Evolutionary conservation across 306 rosid genomes (phyloP).

Genomic region (Vachellia collinsii): DNA sequence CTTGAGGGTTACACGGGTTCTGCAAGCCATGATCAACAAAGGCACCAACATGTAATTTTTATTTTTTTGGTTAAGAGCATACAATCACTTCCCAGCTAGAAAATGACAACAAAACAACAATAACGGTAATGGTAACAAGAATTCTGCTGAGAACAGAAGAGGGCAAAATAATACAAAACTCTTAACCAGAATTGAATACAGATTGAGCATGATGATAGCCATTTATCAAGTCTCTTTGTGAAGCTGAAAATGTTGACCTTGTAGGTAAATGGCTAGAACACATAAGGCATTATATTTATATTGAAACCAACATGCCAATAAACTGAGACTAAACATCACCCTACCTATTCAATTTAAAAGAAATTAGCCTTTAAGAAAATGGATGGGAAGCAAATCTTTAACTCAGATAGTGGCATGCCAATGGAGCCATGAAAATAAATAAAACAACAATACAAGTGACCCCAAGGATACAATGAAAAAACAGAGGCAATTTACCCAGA

Average conservation of each 20-base stretch:
- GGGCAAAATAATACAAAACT: slow-evolving; percentile 2
- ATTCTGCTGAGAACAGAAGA: slow-evolving; percentile 11
- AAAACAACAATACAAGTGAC: neutral
- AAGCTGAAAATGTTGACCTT: neutral
- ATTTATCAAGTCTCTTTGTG: neutral
- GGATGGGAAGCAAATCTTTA: slow-evolving; percentile 6
- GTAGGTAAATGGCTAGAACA: neutral
- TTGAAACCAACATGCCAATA: slow-evolving; percentile 3
- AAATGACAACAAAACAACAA: neutral
- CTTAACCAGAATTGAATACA: neutral
- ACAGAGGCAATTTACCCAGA: neutral
- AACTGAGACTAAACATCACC: neutral
- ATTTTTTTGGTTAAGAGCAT: neutral
- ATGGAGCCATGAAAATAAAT: neutral
- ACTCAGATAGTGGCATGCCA: slow-evolving; percentile 6
- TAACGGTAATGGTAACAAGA: neutral
- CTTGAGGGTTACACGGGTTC: slow-evolving; percentile 75
- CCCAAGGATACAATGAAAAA: neutral
- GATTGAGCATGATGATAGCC: neutral
- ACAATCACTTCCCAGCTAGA: slow-evolving; percentile 8
- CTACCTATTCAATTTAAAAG: slow-evolving; percentile 4
- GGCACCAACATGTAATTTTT: neutral
- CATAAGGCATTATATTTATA: neutral
- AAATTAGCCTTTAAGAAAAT: neutral
- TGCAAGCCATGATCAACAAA: slow-evolving; percentile 37